Evolutionary conservation across 345 rosid species (phyloP), one percentile per base, ranked within the genome.

Genomic region (Eucalyptus leucophloia): DNA sequence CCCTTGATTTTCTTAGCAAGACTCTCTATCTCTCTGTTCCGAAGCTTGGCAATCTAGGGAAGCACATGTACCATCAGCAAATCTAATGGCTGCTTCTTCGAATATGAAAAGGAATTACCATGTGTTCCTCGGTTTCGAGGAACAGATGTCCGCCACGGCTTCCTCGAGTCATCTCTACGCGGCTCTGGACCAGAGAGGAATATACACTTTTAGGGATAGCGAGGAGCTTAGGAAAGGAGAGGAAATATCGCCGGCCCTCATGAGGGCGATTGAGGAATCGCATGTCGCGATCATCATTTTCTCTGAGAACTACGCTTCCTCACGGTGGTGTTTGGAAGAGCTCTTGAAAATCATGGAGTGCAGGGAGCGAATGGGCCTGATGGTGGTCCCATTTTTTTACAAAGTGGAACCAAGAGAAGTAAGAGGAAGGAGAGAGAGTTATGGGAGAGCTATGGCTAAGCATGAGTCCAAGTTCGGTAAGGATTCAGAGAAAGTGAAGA

Each of bases 321-420:
- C 81, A 0, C 12, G 0, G 1, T 69, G 81, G 24, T 69, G 81
- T 32, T 32, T 69, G 42, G 81, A 69, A 17, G 42, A 69, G 42
- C 0, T 0, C 0, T 0, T 10, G 42, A 69, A 69, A 69, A 32
- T 69, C 80, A 69, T 69, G 81, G 81, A 69, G 42, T 32, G 81
- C 13, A 32, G 0, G 24, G 13, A 32, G 42, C 7, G 2, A 32
- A 69, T 0, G 0, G 49, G 5, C 49, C 14, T 12, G 14, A 47
- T 11, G 0, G 49, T 47, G 13, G 0, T 12, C 13, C 49, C 49
- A 11, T 1, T 47, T 0, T 47, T 47, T 47, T 47, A 12, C 49
- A 47, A 47, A 47, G 49, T 47, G 5, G 49, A 47, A 47, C 49
- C 49, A 4, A 47, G 49, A 47, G 49, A 47, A 47, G 14, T 47